phyloP scores from a whole-genome alignment of 768 basidiomycete genomes.

The Kwoniella bestiolae region DNA sequence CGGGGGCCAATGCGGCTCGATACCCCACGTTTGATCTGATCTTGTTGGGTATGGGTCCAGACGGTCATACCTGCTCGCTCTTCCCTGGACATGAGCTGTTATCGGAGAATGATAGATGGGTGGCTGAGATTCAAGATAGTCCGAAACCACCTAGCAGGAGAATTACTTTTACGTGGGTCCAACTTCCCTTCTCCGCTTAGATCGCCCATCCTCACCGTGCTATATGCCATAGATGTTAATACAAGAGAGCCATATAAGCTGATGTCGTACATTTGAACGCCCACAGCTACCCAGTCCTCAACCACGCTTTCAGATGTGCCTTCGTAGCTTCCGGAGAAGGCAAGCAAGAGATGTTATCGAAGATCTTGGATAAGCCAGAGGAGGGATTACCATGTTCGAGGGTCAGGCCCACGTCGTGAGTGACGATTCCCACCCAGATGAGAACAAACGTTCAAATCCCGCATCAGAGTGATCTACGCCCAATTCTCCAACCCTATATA shows the following conservation, averaged over 20 bases:
- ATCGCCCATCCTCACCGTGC: too few relatives aligned
- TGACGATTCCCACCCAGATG: too few relatives aligned
- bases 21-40: conserved; percentile 98
- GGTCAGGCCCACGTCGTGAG: conserved; percentile 68
- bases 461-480: too few relatives aligned
- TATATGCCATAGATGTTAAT: too few relatives aligned
- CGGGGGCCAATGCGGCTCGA: conserved; percentile 86
- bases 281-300: conserved; percentile 56
- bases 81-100: conserved; percentile 92
- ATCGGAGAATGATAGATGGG: conserved; percentile 87
- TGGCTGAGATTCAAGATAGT: conserved; percentile 87
- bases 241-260: too few relatives aligned
- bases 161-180: conserved; percentile 76
- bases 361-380: conserved; percentile 80
- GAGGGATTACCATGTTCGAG: conserved; percentile 77
- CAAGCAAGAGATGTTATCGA: conserved; percentile 75
- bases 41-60: conserved; percentile 93
- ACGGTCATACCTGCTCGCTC: conserved; percentile 97
- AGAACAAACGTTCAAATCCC: too few relatives aligned
- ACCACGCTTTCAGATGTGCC: conserved; percentile 68
- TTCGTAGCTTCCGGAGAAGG: conserved; percentile 85
- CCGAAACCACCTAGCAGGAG: conserved; percentile 90
- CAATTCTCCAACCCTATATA: too few relatives aligned
- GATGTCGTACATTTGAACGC: neutral
- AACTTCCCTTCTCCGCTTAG: neutral